A percentile compares a stretch with the other conserved stretches of the same genome.
Conservation (phyloP, 352 stramenopile genomes). For the Phytophthora pisi region DNA sequence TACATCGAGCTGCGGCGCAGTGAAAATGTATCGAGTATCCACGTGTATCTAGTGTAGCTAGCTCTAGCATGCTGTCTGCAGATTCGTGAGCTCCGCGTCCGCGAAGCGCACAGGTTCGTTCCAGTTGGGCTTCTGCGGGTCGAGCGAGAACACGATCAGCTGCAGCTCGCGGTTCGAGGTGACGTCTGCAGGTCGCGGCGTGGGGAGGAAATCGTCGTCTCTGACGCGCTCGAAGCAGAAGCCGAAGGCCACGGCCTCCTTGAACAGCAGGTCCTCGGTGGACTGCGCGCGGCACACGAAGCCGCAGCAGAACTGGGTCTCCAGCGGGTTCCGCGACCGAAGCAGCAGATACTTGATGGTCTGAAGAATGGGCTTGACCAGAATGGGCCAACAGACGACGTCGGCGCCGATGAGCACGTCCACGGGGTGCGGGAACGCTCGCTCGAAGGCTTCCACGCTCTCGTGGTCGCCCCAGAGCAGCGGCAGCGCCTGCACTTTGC, state of each 20-base stretch:
- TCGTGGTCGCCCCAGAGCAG: constrained; percentile 61
- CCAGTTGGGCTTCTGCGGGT: constrained; percentile 40
- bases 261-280: constrained; percentile 63
- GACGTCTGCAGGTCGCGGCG: constrained; percentile 47
- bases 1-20: constrained; percentile 15
- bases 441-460: constrained; percentile 50
- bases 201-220: constrained; percentile 44
- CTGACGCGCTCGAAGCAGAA: constrained; percentile 47
- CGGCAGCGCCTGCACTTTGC: constrained; percentile 42
- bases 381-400: constrained; percentile 74
- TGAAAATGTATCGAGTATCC: background rate
- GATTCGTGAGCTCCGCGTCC: constrained; percentile 38
- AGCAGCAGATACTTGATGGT: constrained; percentile 73
- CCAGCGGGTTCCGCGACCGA: constrained; percentile 36
- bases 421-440: constrained; percentile 48
- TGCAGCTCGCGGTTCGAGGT: constrained; percentile 49
- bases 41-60: constrained; percentile 1
- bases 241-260: constrained; percentile 45
- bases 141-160: constrained; percentile 55
- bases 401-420: constrained; percentile 72
- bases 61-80: constrained; percentile 58
- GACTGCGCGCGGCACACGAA: constrained; percentile 64
- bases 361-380: constrained; percentile 73
- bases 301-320: constrained; percentile 60
- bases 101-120: constrained; percentile 46